A percentile compares a stretch with the other conserved stretches of the same genome.
Conservation (phyloP, 495 filamentous ascomycete genomes). For the Neurospora sublineolata region DNA sequence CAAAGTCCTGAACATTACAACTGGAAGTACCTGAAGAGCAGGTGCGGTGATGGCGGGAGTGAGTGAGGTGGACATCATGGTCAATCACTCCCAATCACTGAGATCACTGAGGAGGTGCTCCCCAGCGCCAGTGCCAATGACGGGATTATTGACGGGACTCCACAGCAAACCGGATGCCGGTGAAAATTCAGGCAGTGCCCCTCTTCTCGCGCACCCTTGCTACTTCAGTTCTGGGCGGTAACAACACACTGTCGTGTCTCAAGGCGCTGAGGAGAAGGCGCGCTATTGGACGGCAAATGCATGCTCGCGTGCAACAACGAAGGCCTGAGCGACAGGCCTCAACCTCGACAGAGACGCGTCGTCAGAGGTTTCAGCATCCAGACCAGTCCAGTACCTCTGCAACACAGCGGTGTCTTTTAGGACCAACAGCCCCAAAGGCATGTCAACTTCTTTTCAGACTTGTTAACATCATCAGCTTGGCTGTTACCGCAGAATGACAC, state of each 20-base stretch:
- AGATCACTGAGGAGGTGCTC: neutral
- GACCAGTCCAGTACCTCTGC: neutral
- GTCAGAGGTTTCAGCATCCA: neutral
- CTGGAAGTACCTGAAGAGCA: neutral
- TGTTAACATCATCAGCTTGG: neutral
- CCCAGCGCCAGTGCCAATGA: neutral
- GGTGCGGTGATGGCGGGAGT: neutral
- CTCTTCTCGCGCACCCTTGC: neutral
- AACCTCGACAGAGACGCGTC: neutral
- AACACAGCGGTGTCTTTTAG: neutral
- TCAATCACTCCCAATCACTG: neutral
- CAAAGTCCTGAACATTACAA: neutral
- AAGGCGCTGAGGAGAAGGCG: neutral
- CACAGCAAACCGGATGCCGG: neutral
- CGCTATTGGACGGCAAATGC: neutral
- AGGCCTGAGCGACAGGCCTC: neutral
- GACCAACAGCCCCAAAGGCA: neutral
- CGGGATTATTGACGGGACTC: neutral
- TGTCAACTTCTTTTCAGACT: neutral
- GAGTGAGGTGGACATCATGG: neutral
- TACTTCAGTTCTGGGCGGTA: neutral
- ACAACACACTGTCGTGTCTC: neutral
- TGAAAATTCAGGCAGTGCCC: neutral
- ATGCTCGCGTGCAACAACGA: neutral
- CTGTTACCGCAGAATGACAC: neutral